A percentile compares a stretch with the other conserved stretches of the same genome.
These are phyloP conservation scores for Erucastrum elatum DNA, from an alignment of 345 rosid species.

Conservation along the genomic window DNA sequence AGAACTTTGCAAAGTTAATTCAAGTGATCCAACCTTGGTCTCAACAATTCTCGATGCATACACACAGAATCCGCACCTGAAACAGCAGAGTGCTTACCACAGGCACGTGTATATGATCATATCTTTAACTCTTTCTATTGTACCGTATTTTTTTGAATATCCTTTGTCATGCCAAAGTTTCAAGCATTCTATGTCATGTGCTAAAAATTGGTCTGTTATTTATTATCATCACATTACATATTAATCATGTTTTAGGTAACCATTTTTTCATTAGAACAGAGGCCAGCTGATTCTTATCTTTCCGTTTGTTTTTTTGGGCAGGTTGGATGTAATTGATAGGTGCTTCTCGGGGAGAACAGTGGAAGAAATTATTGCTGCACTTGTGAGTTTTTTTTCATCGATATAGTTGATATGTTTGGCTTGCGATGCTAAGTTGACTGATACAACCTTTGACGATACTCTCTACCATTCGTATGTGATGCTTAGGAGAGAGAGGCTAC, in stretches of 20 bases:
- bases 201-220: background rate
- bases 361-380: slow-evolving; percentile 80
- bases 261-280: slow-evolving; percentile 9
- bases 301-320: slow-evolving; percentile 37
- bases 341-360: slow-evolving; percentile 76
- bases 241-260: background rate
- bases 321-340: slow-evolving; percentile 71
- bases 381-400: slow-evolving; percentile 50
- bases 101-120: slow-evolving; percentile 45
- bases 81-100: slow-evolving; percentile 61
- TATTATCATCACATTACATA: slow-evolving; percentile 1
- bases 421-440: background rate
- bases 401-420: background rate
- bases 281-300: slow-evolving; percentile 9
- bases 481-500: slow-evolving; percentile 60
- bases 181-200: slow-evolving; percentile 9
- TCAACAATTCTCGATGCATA: slow-evolving; percentile 58
- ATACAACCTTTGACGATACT: slow-evolving; percentile 7
- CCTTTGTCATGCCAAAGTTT: slow-evolving; percentile 1
- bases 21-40: slow-evolving; percentile 51
- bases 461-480: slow-evolving; percentile 15
- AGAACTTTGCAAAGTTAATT: slow-evolving; percentile 47
- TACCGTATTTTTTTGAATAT: background rate
- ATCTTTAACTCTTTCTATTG: background rate
- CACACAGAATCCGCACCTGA: slow-evolving; percentile 56